Evolutionary conservation across 108 stramenopile genomes (phyloP), one percentile per base, ranked within the genome.

Genomic region (Aurantiochytrium sp.): DNA sequence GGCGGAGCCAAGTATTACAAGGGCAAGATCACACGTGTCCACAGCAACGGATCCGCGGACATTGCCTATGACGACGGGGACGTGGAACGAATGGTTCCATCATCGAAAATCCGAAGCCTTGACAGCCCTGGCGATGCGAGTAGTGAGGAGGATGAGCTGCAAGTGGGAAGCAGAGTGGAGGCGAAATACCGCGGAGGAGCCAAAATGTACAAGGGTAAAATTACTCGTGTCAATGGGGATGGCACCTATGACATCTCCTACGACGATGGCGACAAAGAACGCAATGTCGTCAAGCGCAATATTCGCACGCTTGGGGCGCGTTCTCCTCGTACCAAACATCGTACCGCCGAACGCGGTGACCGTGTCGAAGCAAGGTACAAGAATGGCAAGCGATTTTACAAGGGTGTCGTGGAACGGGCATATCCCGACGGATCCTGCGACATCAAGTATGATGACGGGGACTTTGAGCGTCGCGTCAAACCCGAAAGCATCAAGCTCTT

Each of bases 381-480:
- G 5, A 93, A 93, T 14, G 64, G 91, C 51, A 49, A 60, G 4
- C 72, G 73, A 5, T 93, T 58, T 60, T 93, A 90, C 72, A 72
- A 44, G n/a, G 94, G 92, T 16, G 90, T 51, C 10, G 92, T 95
- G 44, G 45, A 53, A 35, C 72, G 89, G 4, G 88, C 45, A 2
- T 60, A 91, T 49, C 58, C 71, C 5, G 92, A 95, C 58, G 94
- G 94, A 0, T 93, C 91, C 5, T 95, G 89, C 88, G 88, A 92
- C 55, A 90, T 95, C 5, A 23, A 29, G 4, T 95, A 94, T 60
- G 93, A 91, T 14, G 94, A 95, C 58, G 94, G 94, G n/a, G 94
- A 95, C 57, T 59, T 64, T 43, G 94, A 94, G 88, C 44, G 44
- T 4, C 49, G 89, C 14, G 93, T 93, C n/a, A 60, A 89, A 43